Evolutionary conservation across 768 basidiomycete species (phyloP).

Genomic region (Tylopilus vinaceipallidus): DNA sequence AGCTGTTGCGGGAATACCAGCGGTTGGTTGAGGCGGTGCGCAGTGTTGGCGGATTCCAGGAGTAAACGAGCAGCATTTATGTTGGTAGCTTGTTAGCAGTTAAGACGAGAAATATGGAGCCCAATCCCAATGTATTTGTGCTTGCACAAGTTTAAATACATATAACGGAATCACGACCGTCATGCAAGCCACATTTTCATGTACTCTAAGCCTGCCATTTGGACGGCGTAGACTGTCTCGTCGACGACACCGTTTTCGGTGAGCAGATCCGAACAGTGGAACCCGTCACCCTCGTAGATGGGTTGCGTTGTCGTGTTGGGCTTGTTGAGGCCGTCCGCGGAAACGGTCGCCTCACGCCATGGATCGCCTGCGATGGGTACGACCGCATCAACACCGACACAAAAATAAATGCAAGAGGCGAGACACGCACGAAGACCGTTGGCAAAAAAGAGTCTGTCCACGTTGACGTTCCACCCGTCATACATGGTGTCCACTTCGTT

Average conservation of each 20-base stretch:
- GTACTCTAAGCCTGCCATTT: constrained; percentile 47
- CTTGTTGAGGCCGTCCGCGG: constrained; percentile 47
- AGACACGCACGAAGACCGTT: constrained; percentile 58
- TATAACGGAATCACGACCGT: too few relatives aligned
- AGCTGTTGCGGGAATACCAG: constrained; percentile 79
- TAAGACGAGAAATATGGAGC: too few relatives aligned
- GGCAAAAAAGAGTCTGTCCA: constrained; percentile 63
- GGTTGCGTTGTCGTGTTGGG: constrained; percentile 52
- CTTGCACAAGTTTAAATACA: too few relatives aligned
- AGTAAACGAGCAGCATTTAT: too few relatives aligned
- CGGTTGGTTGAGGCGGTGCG: constrained; percentile 70
- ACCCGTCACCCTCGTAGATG: constrained; percentile 58
- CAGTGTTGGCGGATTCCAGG: constrained; percentile 44
- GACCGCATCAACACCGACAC: background rate
- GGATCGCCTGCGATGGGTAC: constrained; percentile 54
- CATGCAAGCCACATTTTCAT: constrained; percentile 57
- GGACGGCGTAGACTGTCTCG: constrained; percentile 51
- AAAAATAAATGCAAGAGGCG: background rate
- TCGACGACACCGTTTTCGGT: constrained; percentile 43
- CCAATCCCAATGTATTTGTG: too few relatives aligned
- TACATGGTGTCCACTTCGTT: constrained; percentile 47
- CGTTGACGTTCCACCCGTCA: constrained; percentile 59
- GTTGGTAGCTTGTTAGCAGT: too few relatives aligned
- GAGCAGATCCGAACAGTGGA: constrained; percentile 64
- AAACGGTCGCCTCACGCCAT: constrained; percentile 69